These are phyloP conservation scores for Barbatosphaeria neglecta DNA, from an alignment of 495 filamentous ascomycete species.

Conservation along the genomic window DNA sequence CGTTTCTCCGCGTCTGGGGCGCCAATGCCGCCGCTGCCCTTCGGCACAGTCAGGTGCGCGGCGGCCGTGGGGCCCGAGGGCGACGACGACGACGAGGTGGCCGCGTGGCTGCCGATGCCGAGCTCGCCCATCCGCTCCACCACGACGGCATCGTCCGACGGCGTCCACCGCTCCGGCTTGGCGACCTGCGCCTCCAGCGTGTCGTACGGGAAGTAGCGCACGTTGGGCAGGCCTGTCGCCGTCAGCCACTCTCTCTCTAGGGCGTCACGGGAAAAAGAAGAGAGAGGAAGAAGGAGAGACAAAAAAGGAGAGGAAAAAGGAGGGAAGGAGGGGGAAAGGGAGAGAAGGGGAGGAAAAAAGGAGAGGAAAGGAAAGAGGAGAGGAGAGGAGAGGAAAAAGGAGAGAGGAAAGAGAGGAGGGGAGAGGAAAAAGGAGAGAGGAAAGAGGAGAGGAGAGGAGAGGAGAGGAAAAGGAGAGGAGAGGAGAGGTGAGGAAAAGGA, in stretches of 20 bases:
- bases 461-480: no score
- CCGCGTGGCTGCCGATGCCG: conserved; percentile 22
- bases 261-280: no score
- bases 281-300: background rate
- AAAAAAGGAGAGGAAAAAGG: conserved; percentile 1
- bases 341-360: conserved; percentile 1
- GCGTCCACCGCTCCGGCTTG: conserved; percentile 58
- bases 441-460: background rate
- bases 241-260: no score
- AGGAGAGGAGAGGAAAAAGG: conserved; percentile 1
- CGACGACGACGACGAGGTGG: conserved; percentile 11
- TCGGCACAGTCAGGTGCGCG: conserved; percentile 58
- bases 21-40: conserved; percentile 35
- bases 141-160: conserved; percentile 31
- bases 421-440: no score
- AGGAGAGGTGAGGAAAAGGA: background rate
- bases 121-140: conserved; percentile 3
- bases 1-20: conserved; percentile 40
- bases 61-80: conserved; percentile 15
- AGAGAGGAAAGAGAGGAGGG: background rate
- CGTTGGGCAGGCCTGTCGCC: conserved; percentile 59
- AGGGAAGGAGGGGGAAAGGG: background rate
- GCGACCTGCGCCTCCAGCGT: conserved; percentile 76
- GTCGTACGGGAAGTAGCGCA: conserved; percentile 78
- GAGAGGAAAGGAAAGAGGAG: background rate